These are phyloP conservation scores for Aureobasidium sp. DNA, from an alignment of 2,329 filamentous ascomycete genomes.

Conservation along the genomic window DNA sequence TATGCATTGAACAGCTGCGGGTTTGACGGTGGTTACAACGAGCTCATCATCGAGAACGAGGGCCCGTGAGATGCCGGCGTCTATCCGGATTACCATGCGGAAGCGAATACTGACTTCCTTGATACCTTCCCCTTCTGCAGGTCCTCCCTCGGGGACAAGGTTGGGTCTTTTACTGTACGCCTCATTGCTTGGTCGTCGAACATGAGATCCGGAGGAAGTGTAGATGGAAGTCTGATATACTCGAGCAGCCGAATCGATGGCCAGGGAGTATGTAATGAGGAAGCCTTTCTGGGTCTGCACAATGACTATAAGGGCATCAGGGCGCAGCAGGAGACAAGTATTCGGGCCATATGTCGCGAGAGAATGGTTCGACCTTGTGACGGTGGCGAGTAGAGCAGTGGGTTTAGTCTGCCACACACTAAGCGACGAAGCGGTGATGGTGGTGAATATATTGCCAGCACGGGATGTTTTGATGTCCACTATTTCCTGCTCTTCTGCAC, in stretches of 20 bases:
- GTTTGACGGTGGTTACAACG: constrained; percentile 82
- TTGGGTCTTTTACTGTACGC: constrained; percentile 23
- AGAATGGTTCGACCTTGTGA: constrained; percentile 73
- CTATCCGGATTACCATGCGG: constrained; percentile 95
- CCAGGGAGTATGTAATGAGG: constrained; percentile 88
- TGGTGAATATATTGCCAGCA: constrained; percentile 74
- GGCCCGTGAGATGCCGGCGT: constrained; percentile 83
- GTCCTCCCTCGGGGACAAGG: constrained; percentile 41
- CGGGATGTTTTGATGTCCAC: constrained; percentile 68
- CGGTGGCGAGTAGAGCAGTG: constrained; percentile 75
- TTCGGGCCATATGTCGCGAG: constrained; percentile 78
- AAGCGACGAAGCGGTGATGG: constrained; percentile 74
- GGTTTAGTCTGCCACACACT: constrained; percentile 97
- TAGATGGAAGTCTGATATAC: constrained; percentile 80
- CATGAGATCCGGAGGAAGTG: constrained; percentile 36
- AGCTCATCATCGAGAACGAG: constrained; percentile 88
- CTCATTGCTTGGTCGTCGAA: constrained; percentile 41
- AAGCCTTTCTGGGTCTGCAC: constrained; percentile 80
- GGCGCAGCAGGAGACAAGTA: constrained; percentile 72
- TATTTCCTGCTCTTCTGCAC: constrained; percentile 38
- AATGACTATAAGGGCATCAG: constrained; percentile 85
- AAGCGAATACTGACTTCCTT: constrained; percentile 85
- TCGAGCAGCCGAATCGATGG: constrained; percentile 69
- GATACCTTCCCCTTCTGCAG: constrained; percentile 74
- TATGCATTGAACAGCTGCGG: constrained; percentile 93